These are phyloP conservation scores for Aquilaria agallochum DNA, from an alignment of 441 rosid species.

Conservation along the genomic window DNA sequence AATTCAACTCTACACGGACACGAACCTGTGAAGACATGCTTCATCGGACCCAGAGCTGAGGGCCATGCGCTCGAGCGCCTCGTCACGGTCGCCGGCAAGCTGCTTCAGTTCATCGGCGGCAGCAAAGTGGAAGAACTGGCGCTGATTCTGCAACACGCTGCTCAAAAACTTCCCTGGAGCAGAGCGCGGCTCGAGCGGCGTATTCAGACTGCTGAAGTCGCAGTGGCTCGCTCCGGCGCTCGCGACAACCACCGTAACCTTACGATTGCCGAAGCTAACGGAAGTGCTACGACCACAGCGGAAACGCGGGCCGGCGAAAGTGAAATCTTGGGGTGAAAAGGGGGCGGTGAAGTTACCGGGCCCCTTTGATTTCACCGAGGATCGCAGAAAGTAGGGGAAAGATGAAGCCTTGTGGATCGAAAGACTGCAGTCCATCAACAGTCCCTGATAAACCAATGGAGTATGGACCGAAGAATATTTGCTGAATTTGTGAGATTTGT, in stretches of 20 bases:
- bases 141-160: conserved; percentile 66
- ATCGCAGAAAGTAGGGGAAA: conserved; percentile 27
- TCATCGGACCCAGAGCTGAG: conserved; percentile 65
- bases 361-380: conserved; percentile 16
- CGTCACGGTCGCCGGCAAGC: conserved; percentile 55
- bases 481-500: too few species aligned
- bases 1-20: background rate
- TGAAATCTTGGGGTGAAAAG: conserved; percentile 3
- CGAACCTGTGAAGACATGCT: conserved; percentile 74
- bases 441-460: conserved; percentile 4
- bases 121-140: conserved; percentile 61
- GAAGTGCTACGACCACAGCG: background rate
- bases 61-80: conserved; percentile 53
- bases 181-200: conserved; percentile 71
- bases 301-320: background rate
- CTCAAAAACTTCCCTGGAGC: conserved; percentile 61
- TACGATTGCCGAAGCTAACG: conserved; percentile 3
- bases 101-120: conserved; percentile 70
- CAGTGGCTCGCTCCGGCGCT: conserved; percentile 64
- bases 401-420: conserved; percentile 26
- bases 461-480: too few species aligned
- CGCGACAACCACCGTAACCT: conserved; percentile 23
- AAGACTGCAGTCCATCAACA: conserved; percentile 52
- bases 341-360: conserved; percentile 2
- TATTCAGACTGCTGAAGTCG: conserved; percentile 75